Base-by-base conservation (phyloP, 2,329 filamentous ascomycete genomes). In the Teratosphaeria pseudoeucalypti region DNA sequence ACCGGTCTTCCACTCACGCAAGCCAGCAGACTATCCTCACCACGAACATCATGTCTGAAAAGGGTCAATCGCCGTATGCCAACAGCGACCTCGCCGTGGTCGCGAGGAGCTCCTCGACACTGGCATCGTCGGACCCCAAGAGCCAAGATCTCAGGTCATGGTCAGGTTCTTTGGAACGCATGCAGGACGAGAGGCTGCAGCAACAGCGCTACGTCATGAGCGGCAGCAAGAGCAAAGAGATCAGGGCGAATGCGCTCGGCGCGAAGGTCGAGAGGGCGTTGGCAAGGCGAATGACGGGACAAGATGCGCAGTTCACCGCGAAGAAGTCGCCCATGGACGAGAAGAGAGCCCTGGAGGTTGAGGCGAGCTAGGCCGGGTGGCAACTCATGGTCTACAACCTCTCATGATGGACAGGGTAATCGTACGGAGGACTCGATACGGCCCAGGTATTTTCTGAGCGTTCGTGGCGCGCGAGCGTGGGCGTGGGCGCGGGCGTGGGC, bases 201-300 rank as follows among this genome's bases (percentile, higher is more conserved):
- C 84, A 87, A 68, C 92, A 96, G 78, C 87, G 92, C 67, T 92
- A 92, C 70, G 80, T 85, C 59, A 84, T 92, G 64, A 88, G 81
- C 72, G 84, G 87, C 63, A 85, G 92, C 75, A 95, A 95, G 81
- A 84, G 82, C 23, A 88, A 90, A 69, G 86, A 88, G 72, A 80
- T 95, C 75, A 86, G 85, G 78, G 95, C 95, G 78, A 82, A 95
- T 60, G 91, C 91, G 43, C 82, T 96, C 57, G 89, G 91, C 55
- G 91, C 91, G 62, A 96, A 96, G 78, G 83, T 96, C 49, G 91
- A 96, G 73, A 85, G 92, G 62, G 91, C 92, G 26, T 83, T 96
- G 58, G 87, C 87, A 66, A 82, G 91, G 65, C 84, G 92, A 70
- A 94, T 96, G 91, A 87, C 84, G 32, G 78, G 88, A 66, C 92